Conservation (phyloP, 2,329 filamentous ascomycete genomes). For the Alternaria alternata region DNA sequence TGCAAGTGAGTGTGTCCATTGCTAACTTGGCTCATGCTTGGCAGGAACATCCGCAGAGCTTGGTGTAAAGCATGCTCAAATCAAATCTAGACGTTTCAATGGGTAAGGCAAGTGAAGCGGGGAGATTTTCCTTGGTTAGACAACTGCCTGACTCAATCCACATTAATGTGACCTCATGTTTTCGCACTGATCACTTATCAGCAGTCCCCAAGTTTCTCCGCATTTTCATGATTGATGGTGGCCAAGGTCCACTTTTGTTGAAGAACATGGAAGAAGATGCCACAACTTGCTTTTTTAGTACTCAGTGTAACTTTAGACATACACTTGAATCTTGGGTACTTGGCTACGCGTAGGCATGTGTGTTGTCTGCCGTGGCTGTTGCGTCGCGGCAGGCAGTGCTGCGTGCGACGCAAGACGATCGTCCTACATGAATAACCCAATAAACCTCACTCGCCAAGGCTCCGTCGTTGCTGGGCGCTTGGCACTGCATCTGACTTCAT, state of each 20-base stretch:
- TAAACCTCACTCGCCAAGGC: background rate
- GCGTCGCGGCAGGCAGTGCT: constrained; percentile 3
- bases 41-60: constrained; percentile 6
- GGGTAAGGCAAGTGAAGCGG: background rate
- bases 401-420: constrained; percentile 3
- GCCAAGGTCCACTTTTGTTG: background rate
- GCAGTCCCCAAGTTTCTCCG: constrained; percentile 1
- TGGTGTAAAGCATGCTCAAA: background rate
- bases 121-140: background rate
- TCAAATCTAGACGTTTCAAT: background rate
- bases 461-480: background rate
- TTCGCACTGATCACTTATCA: background rate
- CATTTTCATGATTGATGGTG: background rate
- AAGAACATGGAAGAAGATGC: background rate
- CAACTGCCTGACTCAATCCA: background rate
- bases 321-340: background rate
- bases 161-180: background rate
- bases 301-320: background rate
- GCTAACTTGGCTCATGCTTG: background rate
- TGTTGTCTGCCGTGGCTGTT: constrained; percentile 1
- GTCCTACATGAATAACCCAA: background rate
- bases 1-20: background rate
- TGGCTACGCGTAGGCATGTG: constrained; percentile 7
- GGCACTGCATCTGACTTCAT: background rate
- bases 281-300: background rate